Evolutionary conservation across 164 flowering plant species (phyloP), one percentile per base, ranked within the genome.

Genomic region (Echeveria elegans): DNA sequence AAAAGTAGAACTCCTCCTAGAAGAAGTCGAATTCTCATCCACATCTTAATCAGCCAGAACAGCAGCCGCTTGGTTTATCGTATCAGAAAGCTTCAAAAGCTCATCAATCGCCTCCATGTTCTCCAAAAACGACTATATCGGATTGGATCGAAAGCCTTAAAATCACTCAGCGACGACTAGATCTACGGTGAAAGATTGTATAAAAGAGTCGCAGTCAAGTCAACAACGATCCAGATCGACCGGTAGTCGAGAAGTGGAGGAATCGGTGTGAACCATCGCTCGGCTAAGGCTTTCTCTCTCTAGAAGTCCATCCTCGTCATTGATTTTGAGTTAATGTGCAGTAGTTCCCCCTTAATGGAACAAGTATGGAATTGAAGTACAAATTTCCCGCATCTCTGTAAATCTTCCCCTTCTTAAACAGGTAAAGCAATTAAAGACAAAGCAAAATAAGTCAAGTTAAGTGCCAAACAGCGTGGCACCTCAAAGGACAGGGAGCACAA

Each of bases 1-100:
- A 66, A 88, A 88, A 66, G 90, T 83, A 40, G 89, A 70, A 5
- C 76, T 18, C 31, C 88, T 76, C 61, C 66, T 71, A 2, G 88
- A 79, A 15, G 87, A 72, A 0, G 75, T 67, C 14, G 73, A 37
- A 71, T 73, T 70, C 19, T 86, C 90, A 45, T 86, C 92, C 0
- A 80, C 73, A 66, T 85, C 95, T 66, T 37, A 23, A 63, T 63
- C 65, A 2, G 65, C 65, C 16, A 63, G 43, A 12, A 63, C 3
- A 15, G 65, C 40, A 3, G 65, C 37, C 15, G 65, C 65, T 63
- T 63, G 65, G 26, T 63, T 63, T 32, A 63, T 63, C 26, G 40
- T 32, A 8, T 63, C 65, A 7, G 65, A 63, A 8, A 63, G 65
- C 65, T 63, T 32, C 65, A 63, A 11, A 9, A 63, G 43, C 43